These are phyloP conservation scores for Chlorophyllum brunneum DNA, from an alignment of 768 basidiomycete species.

Conservation along the genomic window DNA sequence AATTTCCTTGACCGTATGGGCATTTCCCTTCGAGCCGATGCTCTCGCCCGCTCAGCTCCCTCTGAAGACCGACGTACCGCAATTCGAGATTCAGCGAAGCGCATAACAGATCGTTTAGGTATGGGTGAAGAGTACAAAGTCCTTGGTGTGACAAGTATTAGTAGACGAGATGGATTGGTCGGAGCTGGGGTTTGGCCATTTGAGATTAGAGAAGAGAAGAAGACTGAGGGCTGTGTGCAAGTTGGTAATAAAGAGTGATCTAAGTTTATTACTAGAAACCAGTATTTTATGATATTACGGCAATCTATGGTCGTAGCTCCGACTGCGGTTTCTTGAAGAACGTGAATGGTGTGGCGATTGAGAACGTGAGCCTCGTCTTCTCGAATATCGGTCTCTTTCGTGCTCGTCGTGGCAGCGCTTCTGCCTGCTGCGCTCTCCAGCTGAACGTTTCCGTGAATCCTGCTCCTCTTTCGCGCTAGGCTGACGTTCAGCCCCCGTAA, in stretches of 20 bases:
- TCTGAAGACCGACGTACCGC: constrained; percentile 45
- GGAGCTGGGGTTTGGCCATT: constrained; percentile 31
- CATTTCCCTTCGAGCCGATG: constrained; percentile 58
- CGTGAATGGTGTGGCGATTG: background rate
- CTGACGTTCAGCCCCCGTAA: no score
- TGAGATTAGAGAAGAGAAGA: constrained; percentile 16
- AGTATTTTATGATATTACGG: background rate
- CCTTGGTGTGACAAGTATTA: constrained; percentile 47
- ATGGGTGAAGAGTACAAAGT: constrained; percentile 92
- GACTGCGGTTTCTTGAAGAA: background rate
- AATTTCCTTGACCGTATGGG: constrained; percentile 81
- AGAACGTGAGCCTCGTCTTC: background rate
- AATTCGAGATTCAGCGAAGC: constrained; percentile 56
- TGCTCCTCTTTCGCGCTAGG: background rate
- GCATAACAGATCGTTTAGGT: constrained; percentile 73
- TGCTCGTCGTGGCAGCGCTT: constrained; percentile 4
- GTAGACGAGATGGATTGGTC: constrained; percentile 10
- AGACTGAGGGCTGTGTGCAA: constrained; percentile 8
- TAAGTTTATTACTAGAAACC: background rate
- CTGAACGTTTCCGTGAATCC: background rate
- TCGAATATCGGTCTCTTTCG: background rate
- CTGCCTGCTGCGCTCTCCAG: constrained; percentile 3
- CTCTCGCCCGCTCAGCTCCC: constrained; percentile 49
- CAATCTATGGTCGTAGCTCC: background rate
- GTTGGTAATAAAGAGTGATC: background rate